These are phyloP conservation scores for Citrus sp. DNA, from an alignment of 345 rosid species.

Conservation along the genomic window DNA sequence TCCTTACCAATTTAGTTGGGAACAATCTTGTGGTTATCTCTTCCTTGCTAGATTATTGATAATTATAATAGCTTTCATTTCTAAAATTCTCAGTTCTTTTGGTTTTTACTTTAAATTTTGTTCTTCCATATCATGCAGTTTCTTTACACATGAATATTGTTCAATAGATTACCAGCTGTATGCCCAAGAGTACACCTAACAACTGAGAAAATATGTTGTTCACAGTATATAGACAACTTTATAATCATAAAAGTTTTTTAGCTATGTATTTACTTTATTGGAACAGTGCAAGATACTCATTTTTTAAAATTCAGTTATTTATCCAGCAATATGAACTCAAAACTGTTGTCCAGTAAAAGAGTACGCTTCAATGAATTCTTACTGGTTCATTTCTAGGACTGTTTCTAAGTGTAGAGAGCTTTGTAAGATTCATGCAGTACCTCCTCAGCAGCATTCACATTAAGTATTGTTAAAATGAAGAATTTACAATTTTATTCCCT, in stretches of 20 bases:
- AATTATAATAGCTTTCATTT: neutral
- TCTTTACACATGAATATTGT: neutral
- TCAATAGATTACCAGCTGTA: neutral
- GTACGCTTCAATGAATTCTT: neutral
- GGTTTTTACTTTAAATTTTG: neutral
- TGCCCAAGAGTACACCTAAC: neutral
- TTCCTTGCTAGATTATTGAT: neutral
- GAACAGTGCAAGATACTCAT: neutral
- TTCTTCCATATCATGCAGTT: neutral
- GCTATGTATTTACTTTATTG: neutral
- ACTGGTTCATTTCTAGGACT: neutral
- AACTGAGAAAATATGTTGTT: neutral
- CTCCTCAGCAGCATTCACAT: neutral
- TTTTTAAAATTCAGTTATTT: neutral
- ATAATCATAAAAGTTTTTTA: neutral
- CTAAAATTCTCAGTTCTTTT: neutral
- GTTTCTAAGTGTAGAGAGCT: neutral
- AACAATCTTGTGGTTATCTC: no score
- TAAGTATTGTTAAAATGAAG: neutral
- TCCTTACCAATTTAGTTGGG: neutral
- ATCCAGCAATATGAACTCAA: neutral
- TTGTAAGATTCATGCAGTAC: neutral
- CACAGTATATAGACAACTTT: neutral
- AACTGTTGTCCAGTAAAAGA: neutral
- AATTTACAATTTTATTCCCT: conserved; percentile 14